Evolutionary conservation across 148 eudicot species (phyloP), one percentile per base, ranked within the genome.

Genomic region (Cornus kousa): DNA sequence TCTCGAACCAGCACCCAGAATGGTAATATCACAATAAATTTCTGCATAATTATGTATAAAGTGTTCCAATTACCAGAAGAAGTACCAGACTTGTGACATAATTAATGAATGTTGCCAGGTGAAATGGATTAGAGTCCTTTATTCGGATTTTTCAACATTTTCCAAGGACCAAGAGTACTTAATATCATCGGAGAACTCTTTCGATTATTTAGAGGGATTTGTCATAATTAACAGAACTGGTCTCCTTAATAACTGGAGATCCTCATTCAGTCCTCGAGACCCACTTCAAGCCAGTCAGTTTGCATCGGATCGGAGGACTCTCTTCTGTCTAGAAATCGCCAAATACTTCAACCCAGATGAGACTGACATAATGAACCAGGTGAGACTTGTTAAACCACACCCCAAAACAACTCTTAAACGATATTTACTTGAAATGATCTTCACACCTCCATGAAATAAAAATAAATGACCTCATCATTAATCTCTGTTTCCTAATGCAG

Each of bases 141-240:
- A 96, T 74, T 86, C 90, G 48, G 99, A 96, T 72, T 93, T 93
- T 79, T 74, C 84, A 22, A 66, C 74, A 72, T 96, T 96, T 79
- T 85, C 93, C 81, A 85, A 87, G 40, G 99, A 96, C 87, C 98
- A 96, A 81, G 99, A 96, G 79, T 87, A 84, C 70, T 85, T 96
- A 55, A 96, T 93, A 85, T 87, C 98, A 55, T 79, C 85, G 32
- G 67, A 86, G 39, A 80, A 83, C 74, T 75, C 95, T 11, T 92
- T 96, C 55, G 98, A 96, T 76, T 96, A 96, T 72, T 78, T 96
- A 68, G 99, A 96, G 83, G 99, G 99, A 62, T 96, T 96, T 39
- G 93, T 93, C 78, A 86, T 92, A 32, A 96, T 89, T 74, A 96
- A 96, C 85, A 82, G 98, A 83, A 92, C 95, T 1, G 92, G 98